A percentile compares a stretch with the other conserved stretches of the same genome.
phyloP scores from a whole-genome alignment of 805 yeast genomes.

The Metschnikowia shivogae region DNA sequence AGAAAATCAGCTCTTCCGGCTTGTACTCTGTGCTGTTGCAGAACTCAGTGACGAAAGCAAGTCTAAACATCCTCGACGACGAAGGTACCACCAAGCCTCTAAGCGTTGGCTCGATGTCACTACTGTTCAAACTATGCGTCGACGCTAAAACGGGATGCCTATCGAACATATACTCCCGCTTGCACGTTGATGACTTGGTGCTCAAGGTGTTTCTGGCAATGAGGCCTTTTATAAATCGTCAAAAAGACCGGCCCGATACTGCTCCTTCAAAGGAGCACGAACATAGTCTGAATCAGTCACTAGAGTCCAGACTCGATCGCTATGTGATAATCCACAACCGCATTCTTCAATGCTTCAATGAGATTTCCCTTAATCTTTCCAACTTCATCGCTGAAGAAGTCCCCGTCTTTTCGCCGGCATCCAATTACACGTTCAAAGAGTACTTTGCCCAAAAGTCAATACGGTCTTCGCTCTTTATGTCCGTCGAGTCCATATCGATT shows the following conservation, averaged over 20 bases:
- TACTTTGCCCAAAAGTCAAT: slow-evolving; percentile 6
- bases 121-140: slow-evolving; percentile 6
- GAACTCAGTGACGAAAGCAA: slow-evolving; percentile 1
- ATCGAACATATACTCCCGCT: slow-evolving; percentile 6
- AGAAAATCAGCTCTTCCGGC: neutral
- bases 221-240: neutral
- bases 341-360: slow-evolving; percentile 11
- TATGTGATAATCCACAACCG: slow-evolving; percentile 8
- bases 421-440: slow-evolving; percentile 6
- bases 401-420: slow-evolving; percentile 13
- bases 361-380: slow-evolving; percentile 12
- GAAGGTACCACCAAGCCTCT: neutral
- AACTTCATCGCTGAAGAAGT: slow-evolving; percentile 8
- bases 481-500: slow-evolving; percentile 12
- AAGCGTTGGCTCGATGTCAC: slow-evolving; percentile 6
- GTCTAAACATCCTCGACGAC: neutral
- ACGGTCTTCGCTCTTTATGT: slow-evolving; percentile 3
- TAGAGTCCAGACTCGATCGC: neutral
- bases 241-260: neutral
- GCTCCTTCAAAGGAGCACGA: neutral
- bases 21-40: neutral
- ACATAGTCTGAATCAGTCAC: neutral
- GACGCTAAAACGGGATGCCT: slow-evolving; percentile 7
- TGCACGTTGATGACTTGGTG: slow-evolving; percentile 12
- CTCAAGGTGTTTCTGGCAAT: slow-evolving; percentile 7